phyloP scores from a whole-genome alignment of 805 yeast genomes.

The Metschnikowia bowlesiae region DNA sequence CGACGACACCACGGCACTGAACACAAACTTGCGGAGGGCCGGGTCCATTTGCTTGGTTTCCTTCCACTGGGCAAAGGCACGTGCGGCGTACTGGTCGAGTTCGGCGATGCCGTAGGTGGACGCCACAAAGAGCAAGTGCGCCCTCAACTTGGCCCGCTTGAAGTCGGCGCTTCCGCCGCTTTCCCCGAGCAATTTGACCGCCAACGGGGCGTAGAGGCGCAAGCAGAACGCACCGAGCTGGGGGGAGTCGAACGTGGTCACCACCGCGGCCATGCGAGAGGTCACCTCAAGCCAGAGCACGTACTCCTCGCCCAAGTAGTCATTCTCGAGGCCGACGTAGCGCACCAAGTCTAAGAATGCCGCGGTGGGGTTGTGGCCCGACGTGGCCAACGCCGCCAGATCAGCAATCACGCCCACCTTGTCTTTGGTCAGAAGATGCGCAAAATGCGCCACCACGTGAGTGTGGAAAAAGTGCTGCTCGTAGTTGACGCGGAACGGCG shows the following conservation, averaged over 20 bases:
- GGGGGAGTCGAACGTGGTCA: constrained; percentile 31
- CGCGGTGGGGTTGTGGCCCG: constrained; percentile 40
- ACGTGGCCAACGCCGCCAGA: constrained; percentile 43
- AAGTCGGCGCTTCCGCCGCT: constrained; percentile 21
- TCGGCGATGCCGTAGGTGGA: constrained; percentile 37
- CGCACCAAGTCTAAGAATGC: constrained; percentile 43
- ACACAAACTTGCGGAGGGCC: constrained; percentile 41
- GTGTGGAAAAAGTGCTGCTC: constrained; percentile 37
- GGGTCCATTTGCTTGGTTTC: constrained; percentile 34
- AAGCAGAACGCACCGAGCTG: constrained; percentile 25
- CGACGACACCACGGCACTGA: constrained; percentile 40
- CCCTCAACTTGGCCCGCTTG: constrained; percentile 29
- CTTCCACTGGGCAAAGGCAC: constrained; percentile 25
- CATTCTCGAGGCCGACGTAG: constrained; percentile 22
- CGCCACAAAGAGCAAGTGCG: constrained; percentile 37
- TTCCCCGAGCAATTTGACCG: constrained; percentile 21
- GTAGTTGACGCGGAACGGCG: constrained; percentile 54
- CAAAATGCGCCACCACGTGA: constrained; percentile 37
- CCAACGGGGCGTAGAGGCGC: constrained; percentile 28
- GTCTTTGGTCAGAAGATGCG: constrained; percentile 41
- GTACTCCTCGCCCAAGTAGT: constrained; percentile 31
- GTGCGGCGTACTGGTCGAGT: constrained; percentile 33
- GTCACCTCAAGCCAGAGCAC: constrained; percentile 56
- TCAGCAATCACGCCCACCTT: constrained; percentile 55
- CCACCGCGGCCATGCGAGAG: constrained; percentile 33